A percentile compares a stretch with the other conserved stretches of the same genome.
These are phyloP conservation scores for Silene noctiflora DNA, from an alignment of 179 eudicot species.

Conservation along the genomic window DNA sequence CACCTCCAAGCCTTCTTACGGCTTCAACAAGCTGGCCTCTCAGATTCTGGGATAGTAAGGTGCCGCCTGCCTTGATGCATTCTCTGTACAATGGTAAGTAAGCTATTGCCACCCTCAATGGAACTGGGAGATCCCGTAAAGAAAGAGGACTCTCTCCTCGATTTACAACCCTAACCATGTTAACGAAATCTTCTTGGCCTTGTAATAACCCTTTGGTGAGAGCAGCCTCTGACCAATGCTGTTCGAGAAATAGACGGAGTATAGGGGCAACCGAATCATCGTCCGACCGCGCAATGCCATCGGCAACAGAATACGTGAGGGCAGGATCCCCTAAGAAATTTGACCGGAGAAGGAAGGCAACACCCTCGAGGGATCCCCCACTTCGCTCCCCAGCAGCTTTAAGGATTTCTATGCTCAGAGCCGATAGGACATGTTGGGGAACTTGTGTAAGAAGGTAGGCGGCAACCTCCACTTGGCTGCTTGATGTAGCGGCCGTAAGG, in stretches of 20 bases:
- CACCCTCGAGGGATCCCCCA: slow-evolving; percentile 92
- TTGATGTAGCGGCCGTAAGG: slow-evolving; percentile 93
- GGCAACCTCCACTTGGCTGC: slow-evolving; percentile 77
- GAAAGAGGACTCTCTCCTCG: slow-evolving; percentile 75
- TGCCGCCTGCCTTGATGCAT: slow-evolving; percentile 61
- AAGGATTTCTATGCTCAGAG: slow-evolving; percentile 91
- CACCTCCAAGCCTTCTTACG: slow-evolving; percentile 65
- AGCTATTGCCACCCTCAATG: slow-evolving; percentile 79
- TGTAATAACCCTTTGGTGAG: slow-evolving; percentile 52
- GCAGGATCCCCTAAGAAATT: slow-evolving; percentile 78
- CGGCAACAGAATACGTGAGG: slow-evolving; percentile 84
- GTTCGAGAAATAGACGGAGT: slow-evolving; percentile 56
- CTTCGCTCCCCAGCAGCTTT: slow-evolving; percentile 97
- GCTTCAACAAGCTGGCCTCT: slow-evolving; percentile 91
- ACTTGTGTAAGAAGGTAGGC: slow-evolving; percentile 95
- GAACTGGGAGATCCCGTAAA: slow-evolving; percentile 66
- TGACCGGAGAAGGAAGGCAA: slow-evolving; percentile 76
- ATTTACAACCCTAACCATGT: slow-evolving; percentile 59
- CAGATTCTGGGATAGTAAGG: slow-evolving; percentile 68
- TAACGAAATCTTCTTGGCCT: slow-evolving; percentile 64
- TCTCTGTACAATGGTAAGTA: slow-evolving; percentile 91
- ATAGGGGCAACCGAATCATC: slow-evolving; percentile 76
- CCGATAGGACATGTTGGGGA: slow-evolving; percentile 84
- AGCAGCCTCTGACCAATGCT: slow-evolving; percentile 82
- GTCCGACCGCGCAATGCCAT: slow-evolving; percentile 68